Conservation (phyloP, 2,329 filamentous ascomycete species). For the Biscogniauxia mediterranea region DNA sequence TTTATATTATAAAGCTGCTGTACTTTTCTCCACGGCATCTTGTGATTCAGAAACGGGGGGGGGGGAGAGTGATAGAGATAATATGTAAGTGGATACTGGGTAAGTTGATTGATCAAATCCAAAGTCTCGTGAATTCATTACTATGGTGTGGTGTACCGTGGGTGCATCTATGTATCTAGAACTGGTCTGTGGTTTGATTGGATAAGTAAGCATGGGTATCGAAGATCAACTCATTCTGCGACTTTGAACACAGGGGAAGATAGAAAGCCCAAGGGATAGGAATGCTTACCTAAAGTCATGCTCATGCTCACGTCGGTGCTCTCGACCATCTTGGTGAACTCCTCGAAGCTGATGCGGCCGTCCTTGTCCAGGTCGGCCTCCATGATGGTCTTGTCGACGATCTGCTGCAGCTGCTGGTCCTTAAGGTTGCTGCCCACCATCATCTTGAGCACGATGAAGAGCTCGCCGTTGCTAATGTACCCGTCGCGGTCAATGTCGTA, state of each 20-base stretch:
- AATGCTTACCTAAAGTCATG: slow-evolving; percentile 66
- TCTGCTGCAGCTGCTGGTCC: slow-evolving; percentile 98
- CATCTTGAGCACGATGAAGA: slow-evolving; percentile 99
- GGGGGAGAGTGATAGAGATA: too few relatives aligned
- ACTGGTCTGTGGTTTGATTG: slow-evolving; percentile 23
- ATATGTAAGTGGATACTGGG: too few relatives aligned
- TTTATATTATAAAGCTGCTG: too few relatives aligned
- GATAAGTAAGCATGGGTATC: slow-evolving; percentile 5
- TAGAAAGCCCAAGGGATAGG: too few relatives aligned
- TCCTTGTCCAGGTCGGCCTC: slow-evolving; percentile 95
- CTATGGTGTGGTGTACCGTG: slow-evolving; percentile 8
- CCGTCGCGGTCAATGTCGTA: slow-evolving; percentile 99
- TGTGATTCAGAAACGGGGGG: too few relatives aligned
- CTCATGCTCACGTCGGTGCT: slow-evolving; percentile 79
- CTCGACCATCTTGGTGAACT: slow-evolving; percentile 99
- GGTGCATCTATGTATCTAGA: slow-evolving; percentile 26
- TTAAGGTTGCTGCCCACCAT: slow-evolving; percentile 99
- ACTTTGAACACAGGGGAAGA: too few relatives aligned
- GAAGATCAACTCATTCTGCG: too few relatives aligned
- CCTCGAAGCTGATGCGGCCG: slow-evolving; percentile 98
- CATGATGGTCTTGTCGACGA: slow-evolving; percentile 99
- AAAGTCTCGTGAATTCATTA: slow-evolving; percentile 26
- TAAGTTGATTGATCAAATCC: slow-evolving; percentile 1
- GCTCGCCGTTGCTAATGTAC: slow-evolving; percentile 97
- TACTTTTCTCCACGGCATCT: too few relatives aligned